Evolutionary conservation across 139 green algal species (phyloP).

Genomic region (Chlamydomonas schloesseri): DNA sequence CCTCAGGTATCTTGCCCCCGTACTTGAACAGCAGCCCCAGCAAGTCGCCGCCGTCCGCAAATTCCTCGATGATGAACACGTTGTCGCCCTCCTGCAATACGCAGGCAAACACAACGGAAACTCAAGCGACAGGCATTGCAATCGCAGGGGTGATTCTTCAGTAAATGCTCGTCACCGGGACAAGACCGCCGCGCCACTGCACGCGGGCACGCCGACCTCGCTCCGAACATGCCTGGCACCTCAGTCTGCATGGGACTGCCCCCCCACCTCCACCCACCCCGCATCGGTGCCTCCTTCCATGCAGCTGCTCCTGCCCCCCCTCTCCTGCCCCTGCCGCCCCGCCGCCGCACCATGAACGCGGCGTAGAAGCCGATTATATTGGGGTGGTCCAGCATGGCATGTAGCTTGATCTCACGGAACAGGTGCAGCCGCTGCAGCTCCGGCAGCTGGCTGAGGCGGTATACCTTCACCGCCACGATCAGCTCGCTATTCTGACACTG

Average conservation of each 20-base stretch:
- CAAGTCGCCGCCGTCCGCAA: conserved; percentile 68
- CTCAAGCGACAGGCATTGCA: too few relatives aligned
- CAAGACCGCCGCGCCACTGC: too few relatives aligned
- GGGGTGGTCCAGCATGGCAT: conserved; percentile 43
- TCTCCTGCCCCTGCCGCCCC: too few relatives aligned
- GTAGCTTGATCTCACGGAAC: conserved; percentile 52
- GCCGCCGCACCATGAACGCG: conserved; percentile 50
- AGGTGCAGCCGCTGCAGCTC: conserved; percentile 55
- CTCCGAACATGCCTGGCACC: too few relatives aligned
- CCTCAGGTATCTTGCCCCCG: conserved; percentile 57
- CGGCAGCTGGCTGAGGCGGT: conserved; percentile 53
- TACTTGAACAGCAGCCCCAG: conserved; percentile 65
- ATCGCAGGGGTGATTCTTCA: too few relatives aligned
- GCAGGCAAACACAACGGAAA: too few relatives aligned
- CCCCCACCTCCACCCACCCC: too few relatives aligned
- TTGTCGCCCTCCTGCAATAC: conserved; percentile 53
- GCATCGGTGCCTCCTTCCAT: too few relatives aligned
- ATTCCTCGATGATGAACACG: conserved; percentile 73
- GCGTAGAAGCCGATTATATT: conserved; percentile 58
- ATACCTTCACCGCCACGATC: conserved; percentile 47
- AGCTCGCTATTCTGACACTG: conserved; percentile 22
- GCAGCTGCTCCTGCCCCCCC: too few relatives aligned
- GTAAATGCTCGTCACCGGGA: too few relatives aligned
- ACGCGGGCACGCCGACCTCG: too few relatives aligned
- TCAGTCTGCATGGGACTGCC: too few relatives aligned